Evolutionary conservation across 345 rosid species (phyloP), one percentile per base, ranked within the genome.

Genomic region (Pistacia integerrima): DNA sequence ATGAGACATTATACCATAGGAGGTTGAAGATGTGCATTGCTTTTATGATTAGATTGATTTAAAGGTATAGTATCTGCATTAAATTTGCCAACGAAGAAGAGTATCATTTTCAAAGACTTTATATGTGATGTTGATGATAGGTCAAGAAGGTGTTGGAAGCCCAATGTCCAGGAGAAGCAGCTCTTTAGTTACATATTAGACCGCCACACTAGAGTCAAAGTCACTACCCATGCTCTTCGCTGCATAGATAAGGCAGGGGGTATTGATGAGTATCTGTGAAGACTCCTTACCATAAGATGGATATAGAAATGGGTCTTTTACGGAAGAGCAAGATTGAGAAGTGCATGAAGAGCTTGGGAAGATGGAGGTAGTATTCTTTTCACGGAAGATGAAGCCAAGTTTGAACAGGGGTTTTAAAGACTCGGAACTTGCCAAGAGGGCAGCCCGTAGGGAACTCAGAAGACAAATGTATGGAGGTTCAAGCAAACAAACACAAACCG

Each of bases 211-310:
- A 89, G 89, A 73, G 89, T 93, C n/a, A 92, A 96, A 83, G 94
- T 96, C 61, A 93, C 99, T 0, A 92, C 89, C 14, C 97, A 96
- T 56, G 97, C 99, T 36, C 89, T 93, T 16, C 98, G 99, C 49
- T 96, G 97, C 93, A 90, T 96, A 20, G 99, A 96, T 85, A 96
- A 93, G 85, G 98, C 91, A 58, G 99, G 97, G 62, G 99, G 99
- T 20, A 87, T 93, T n/a, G 99, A 96, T 57, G 99, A 96, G 87
- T 96, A 96, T 82, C 80, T 96, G 76, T 96, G 38, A 93, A 89
- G 82, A 93, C 98, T 74, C 99, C 99, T 5, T 96, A 93, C 85
- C 88, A 91, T 18, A 93, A 93, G 84, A 93, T 96, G 98, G 94
- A 93, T 83, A 90, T 97, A 4, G 97, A 93, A 79, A 86, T 90